Evolutionary conservation across 768 basidiomycete species (phyloP).

Genomic region (Exidia glandulosa): DNA sequence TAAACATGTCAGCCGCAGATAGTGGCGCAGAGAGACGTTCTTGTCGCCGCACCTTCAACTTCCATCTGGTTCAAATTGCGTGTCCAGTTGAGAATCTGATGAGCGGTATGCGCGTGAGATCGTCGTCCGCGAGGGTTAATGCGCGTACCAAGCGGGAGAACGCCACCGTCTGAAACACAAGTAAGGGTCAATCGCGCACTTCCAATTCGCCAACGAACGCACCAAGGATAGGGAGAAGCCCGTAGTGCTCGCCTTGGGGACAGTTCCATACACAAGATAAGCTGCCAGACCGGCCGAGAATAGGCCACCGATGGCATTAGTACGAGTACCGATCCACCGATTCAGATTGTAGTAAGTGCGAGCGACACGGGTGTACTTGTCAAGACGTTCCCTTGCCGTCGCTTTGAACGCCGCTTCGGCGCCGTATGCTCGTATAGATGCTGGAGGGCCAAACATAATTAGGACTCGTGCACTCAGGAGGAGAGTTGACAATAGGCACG

Average conservation of each 20-base stretch:
- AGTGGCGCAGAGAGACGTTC: too few relatives aligned
- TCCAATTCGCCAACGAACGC: background rate
- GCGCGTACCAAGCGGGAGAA: background rate
- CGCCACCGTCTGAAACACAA: background rate
- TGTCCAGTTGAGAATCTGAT: constrained; percentile 7
- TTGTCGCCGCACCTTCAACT: too few relatives aligned
- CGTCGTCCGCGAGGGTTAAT: background rate
- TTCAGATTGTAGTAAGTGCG: constrained; percentile 44
- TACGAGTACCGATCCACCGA: constrained; percentile 10
- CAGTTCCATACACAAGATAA: background rate
- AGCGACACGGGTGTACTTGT: constrained; percentile 38
- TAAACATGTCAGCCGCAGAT: too few relatives aligned
- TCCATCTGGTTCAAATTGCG: constrained; percentile 12
- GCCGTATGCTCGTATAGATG: constrained; percentile 54
- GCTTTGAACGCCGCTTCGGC: constrained; percentile 37
- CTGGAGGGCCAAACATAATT: constrained; percentile 6
- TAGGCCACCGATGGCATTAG: background rate
- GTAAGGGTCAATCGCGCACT: background rate
- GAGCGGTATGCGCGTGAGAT: background rate
- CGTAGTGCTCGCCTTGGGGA: constrained; percentile 1
- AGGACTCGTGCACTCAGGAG: background rate
- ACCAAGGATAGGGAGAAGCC: constrained; percentile 3
- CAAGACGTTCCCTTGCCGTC: constrained; percentile 39
- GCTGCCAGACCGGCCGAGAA: background rate
- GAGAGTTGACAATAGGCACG: constrained; percentile 5